Percentiles rank a stretch among this genome's conserved stretches.
These are phyloP conservation scores for Zostera marina DNA, from an alignment of 116 monocot species.

Conservation along the genomic window DNA sequence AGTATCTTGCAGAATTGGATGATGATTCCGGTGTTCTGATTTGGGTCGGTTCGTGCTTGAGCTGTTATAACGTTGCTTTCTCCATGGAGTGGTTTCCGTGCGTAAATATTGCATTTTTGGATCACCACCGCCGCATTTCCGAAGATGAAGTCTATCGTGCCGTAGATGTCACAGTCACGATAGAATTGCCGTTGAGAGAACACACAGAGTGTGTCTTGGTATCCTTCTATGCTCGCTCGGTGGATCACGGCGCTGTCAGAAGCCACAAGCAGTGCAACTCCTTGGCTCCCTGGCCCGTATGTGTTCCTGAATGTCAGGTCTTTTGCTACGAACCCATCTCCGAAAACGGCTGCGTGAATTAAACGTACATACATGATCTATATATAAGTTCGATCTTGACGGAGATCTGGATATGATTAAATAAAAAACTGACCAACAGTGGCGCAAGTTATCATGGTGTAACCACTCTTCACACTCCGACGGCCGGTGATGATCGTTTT, in stretches of 20 bases:
- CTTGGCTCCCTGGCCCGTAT: constrained; percentile 51
- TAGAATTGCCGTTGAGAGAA: constrained; percentile 69
- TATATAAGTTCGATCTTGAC: not conserved
- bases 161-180: constrained; percentile 15
- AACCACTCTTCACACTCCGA: constrained; percentile 31
- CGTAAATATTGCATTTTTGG: constrained; percentile 4
- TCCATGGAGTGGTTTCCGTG: constrained; percentile 1
- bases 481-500: constrained; percentile 44
- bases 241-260: constrained; percentile 61
- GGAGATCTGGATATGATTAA: not conserved
- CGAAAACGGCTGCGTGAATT: constrained; percentile 30
- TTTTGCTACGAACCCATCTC: constrained; percentile 42
- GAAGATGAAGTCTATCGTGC: constrained; percentile 13
- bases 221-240: constrained; percentile 48
- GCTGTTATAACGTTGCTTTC: constrained; percentile 4
- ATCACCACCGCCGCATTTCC: constrained; percentile 7
- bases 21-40: constrained; percentile 11
- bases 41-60: constrained; percentile 7
- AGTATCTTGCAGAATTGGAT: constrained; percentile 5
- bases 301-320: constrained; percentile 60
- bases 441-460: constrained; percentile 55
- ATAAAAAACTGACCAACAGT: constrained; percentile 39
- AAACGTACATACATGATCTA: not conserved
- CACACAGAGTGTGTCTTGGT: constrained; percentile 66
- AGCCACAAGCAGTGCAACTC: constrained; percentile 49